Evolutionary conservation across 768 basidiomycete species (phyloP).

Genomic region (Xerocomus spinulosus): DNA sequence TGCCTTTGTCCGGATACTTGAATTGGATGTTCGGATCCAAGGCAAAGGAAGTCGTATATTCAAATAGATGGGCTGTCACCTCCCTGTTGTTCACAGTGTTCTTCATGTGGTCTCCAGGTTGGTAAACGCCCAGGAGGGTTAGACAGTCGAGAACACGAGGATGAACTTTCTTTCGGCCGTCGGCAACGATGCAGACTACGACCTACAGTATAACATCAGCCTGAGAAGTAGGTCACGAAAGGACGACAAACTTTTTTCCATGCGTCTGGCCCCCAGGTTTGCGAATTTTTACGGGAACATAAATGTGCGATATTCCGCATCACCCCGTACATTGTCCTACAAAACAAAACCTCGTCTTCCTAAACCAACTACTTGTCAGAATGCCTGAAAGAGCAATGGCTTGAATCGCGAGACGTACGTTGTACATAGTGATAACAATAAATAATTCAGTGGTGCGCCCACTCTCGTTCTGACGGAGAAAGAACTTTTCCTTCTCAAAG

Average conservation of each 20-base stretch:
- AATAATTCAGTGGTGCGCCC: conserved; percentile 84
- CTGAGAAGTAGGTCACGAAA: background rate
- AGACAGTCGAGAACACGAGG: conserved; percentile 84
- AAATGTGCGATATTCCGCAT: conserved; percentile 84
- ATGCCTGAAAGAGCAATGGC: background rate
- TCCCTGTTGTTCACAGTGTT: conserved; percentile 68
- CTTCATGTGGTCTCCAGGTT: conserved; percentile 57
- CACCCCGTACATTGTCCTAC: conserved; percentile 90
- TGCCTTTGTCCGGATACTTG: conserved; percentile 86
- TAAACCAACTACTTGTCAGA: conserved; percentile 27
- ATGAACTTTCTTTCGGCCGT: conserved; percentile 79
- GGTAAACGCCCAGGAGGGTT: conserved; percentile 91
- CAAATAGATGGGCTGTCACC: conserved; percentile 74
- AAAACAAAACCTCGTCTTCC: conserved; percentile 90
- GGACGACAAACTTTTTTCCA: conserved; percentile 77
- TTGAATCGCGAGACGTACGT: conserved; percentile 53
- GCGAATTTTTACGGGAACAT: conserved; percentile 81
- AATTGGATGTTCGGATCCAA: conserved; percentile 78
- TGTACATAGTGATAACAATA: conserved; percentile 96
- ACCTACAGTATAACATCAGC: conserved; percentile 44
- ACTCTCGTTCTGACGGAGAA: conserved; percentile 76
- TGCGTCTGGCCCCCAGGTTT: conserved; percentile 93
- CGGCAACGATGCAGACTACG: conserved; percentile 88
- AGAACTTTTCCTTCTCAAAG: conserved; percentile 79
- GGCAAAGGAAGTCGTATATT: conserved; percentile 80